Evolutionary conservation across 2,329 filamentous ascomycete genomes (phyloP), one percentile per base, ranked within the genome.

Genomic region (Aspergillus sergii): DNA sequence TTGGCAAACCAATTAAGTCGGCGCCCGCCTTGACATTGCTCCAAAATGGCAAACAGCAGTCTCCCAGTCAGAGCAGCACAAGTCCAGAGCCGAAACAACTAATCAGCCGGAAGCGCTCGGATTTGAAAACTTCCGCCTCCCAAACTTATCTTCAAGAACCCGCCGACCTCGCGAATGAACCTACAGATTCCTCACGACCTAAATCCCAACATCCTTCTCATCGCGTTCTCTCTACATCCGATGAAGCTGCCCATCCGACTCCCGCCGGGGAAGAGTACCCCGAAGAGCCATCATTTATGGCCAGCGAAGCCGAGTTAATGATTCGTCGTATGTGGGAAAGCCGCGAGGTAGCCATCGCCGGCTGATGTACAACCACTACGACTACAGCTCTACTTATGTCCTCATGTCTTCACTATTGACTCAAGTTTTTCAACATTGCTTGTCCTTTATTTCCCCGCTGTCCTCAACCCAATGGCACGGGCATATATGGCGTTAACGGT

Each of bases 321-420:
- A 72, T 80, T 58, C 76, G 78, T 48, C 76, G 79, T 54, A 78
- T 80, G 69, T 81, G 79, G 79, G 77, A 80, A 54, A 80, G 76
- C 60, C 76, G 79, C 54, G 78, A 80, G 59, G 76, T 80, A 6
- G 74, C 78, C 21, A 72, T 71, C 19, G 74, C 72, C 28, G 74
- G 75, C 36, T 79, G 64, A 73, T 55, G 19, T 46, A 54, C 57
- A 66, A 60, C 30, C 56, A 45, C 28, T 14, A 21, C 26, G 41
- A 45, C 14, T 53, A 39, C 46, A 28, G 45, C 26, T 21, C 41
- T 32, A 23, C 23, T 21, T 34, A 32, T 41, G 55, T 16, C 30
- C 51, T 61, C 30, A 45, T 54, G 34, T 58, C 43, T 48, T n/a
- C 46, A 54, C 53, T 59, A 60, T 16, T 30, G 43, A 57, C 14